Base-by-base conservation (phyloP, 1,284 basidiomycete species). In the Neolentinus lepideus region DNA sequence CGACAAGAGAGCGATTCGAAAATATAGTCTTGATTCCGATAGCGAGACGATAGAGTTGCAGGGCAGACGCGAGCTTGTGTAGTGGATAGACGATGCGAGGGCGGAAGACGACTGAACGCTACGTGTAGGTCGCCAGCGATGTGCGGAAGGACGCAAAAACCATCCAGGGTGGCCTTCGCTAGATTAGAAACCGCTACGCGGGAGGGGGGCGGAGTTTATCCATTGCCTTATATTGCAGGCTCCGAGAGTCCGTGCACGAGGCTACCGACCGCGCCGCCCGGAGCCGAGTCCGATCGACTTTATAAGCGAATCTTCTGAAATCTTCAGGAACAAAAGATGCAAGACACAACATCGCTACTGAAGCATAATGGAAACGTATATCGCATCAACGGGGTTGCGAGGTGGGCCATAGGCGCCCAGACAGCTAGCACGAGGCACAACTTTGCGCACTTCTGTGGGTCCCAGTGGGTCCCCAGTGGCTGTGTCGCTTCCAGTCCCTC, bases 1-100 rank as follows among this genome's bases (percentile, higher is more conserved):
- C 47, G 27, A 50, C 47, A 63, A 64, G 64, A 70, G 66, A 71
- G 69, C 69, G 66, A 70, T 64, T 64, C 61, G 60, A 59, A 67
- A 61, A 62, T 68, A 64, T 57, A 64, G 59, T 50, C 25, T 25
- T 29, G 59, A 60, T 62, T 58, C 65, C 67, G 67, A 71, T 65
- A 71, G 69, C 70, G 65, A 71, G 63, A 62, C 62, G 63, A 64
- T 59, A 58, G 57, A 46, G n/a, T 57, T 53, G 36, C 53, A 56
- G 46, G 56, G 52, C 50, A 52, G 24, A 47, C 52, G 21, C 21
- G 52, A 52, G 47, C 31, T 29, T 54, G 46, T 27, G 48, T 54
- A 50, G 55, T 43, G 10, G 22, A 54, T 10, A 29, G 47, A 50
- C 47, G 47, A 50, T 26, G 14, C 6, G 52, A 52, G 51, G 51